phyloP scores from a whole-genome alignment of 163 green algal genomes.

The Scenedesmus sp. region DNA sequence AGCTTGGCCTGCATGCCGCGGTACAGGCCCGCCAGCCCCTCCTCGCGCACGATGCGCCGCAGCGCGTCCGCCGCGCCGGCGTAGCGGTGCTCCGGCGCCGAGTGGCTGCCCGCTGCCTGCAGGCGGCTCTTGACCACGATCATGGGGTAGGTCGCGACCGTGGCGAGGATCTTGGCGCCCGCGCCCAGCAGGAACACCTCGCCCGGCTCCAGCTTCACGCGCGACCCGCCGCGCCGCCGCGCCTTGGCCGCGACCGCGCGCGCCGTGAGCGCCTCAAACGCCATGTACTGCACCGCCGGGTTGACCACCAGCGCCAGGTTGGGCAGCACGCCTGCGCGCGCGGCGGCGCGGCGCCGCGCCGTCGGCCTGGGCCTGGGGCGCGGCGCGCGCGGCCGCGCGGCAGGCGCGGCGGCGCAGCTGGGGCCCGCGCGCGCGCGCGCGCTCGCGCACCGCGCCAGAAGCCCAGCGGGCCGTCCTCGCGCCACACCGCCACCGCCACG shows the following conservation, averaged over 20 bases:
- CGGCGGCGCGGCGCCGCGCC: too few relatives aligned
- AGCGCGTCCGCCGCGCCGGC: conserved; percentile 46
- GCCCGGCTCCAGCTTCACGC: conserved; percentile 49
- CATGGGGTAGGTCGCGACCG: conserved; percentile 85
- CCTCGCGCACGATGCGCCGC: conserved; percentile 53
- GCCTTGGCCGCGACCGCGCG: conserved; percentile 40
- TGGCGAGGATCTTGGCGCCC: conserved; percentile 85
- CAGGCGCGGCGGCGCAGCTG: too few relatives aligned
- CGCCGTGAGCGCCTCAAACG: conserved; percentile 78
- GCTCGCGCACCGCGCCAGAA: conserved; percentile 58
- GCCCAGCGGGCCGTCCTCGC: conserved; percentile 47
- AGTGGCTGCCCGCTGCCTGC: conserved; percentile 54
- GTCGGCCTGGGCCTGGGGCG: too few relatives aligned
- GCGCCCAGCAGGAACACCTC: conserved; percentile 76
- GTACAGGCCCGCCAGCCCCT: conserved; percentile 80
- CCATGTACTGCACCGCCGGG: conserved; percentile 85
- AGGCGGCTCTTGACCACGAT: conserved; percentile 84
- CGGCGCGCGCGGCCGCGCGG: too few relatives aligned
- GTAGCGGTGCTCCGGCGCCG: conserved; percentile 38
- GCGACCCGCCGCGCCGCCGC: conserved; percentile 3
- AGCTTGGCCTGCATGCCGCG: conserved; percentile 82
- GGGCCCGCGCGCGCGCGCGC: too few relatives aligned
- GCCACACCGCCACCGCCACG: conserved; percentile 30
- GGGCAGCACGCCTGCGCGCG: conserved; percentile 72
- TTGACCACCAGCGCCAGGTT: conserved; percentile 93